Conservation (phyloP, 2,329 filamentous ascomycete genomes). For the Fusarium domesticum region DNA sequence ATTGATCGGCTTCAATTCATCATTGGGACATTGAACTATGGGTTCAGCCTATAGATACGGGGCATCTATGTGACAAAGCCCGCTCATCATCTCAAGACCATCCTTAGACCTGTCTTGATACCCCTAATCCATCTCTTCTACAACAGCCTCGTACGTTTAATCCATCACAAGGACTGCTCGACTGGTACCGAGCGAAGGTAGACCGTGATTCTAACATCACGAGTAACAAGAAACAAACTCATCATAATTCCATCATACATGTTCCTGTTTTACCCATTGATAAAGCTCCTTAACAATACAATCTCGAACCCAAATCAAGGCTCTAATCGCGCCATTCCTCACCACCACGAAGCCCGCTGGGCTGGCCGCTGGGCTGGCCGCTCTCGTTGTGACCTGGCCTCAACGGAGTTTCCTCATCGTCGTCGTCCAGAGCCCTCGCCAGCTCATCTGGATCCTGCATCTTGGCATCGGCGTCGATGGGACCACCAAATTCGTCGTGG, state of each 20-base stretch:
- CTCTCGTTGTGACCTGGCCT: conserved; percentile 28
- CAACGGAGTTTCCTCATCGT: conserved; percentile 38
- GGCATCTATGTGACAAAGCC: neutral
- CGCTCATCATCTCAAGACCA: neutral
- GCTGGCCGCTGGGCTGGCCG: conserved; percentile 36
- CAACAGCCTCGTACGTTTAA: conserved; percentile 1
- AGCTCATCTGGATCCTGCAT: conserved; percentile 67
- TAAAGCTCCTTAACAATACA: conserved; percentile 8
- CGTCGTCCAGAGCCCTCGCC: conserved; percentile 56
- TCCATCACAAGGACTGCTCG: conserved; percentile 2
- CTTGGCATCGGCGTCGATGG: conserved; percentile 59
- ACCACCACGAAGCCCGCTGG: conserved; percentile 43
- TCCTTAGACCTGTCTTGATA: neutral
- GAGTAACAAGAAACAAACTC: conserved; percentile 12
- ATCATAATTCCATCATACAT: conserved; percentile 21
- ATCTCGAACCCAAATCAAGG: neutral
- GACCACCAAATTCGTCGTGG: conserved; percentile 45
- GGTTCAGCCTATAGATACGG: neutral
- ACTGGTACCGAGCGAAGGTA: neutral
- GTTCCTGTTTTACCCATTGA: conserved; percentile 6
- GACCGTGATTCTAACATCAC: conserved; percentile 2
- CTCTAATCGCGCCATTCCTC: conserved; percentile 46
- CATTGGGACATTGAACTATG: neutral
- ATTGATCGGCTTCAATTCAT: neutral
- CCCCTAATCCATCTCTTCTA: conserved; percentile 13